phyloP scores from a whole-genome alignment of 169 alveolate genomes.

The Cyclospora cayetanensis region DNA sequence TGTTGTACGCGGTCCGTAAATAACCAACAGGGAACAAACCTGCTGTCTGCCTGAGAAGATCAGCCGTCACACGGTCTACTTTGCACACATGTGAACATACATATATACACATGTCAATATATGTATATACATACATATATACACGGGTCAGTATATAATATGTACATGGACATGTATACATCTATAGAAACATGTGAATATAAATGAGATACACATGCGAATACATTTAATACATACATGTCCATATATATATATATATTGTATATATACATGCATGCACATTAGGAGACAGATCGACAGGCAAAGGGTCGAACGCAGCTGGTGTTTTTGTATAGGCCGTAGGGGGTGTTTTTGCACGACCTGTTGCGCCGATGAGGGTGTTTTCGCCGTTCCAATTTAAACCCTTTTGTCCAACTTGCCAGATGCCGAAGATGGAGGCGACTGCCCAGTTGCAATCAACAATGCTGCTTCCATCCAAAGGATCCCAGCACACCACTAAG shows the following conservation, averaged over 20 bases:
- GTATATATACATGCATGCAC: background rate
- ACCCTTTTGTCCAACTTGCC: conserved; percentile 82
- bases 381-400: conserved; percentile 67
- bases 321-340: background rate
- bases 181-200: background rate
- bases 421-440: conserved; percentile 87
- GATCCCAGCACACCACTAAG: conserved; percentile 88
- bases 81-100: background rate
- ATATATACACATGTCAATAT: background rate
- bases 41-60: conserved; percentile 73
- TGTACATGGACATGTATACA: background rate
- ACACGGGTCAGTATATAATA: background rate
- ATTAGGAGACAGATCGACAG: background rate
- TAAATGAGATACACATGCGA: background rate
- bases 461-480: conserved; percentile 89
- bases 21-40: conserved; percentile 66
- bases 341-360: background rate
- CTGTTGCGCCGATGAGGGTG: conserved; percentile 69
- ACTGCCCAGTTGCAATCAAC: conserved; percentile 87
- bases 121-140: background rate
- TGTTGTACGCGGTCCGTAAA: conserved; percentile 75
- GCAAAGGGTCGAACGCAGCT: background rate
- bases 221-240: too few species aligned
- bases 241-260: too few species aligned
- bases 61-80: background rate